Evolutionary conservation across 768 basidiomycete species (phyloP), one percentile per base, ranked within the genome.

Genomic region (Stropharia rugosoannulata): DNA sequence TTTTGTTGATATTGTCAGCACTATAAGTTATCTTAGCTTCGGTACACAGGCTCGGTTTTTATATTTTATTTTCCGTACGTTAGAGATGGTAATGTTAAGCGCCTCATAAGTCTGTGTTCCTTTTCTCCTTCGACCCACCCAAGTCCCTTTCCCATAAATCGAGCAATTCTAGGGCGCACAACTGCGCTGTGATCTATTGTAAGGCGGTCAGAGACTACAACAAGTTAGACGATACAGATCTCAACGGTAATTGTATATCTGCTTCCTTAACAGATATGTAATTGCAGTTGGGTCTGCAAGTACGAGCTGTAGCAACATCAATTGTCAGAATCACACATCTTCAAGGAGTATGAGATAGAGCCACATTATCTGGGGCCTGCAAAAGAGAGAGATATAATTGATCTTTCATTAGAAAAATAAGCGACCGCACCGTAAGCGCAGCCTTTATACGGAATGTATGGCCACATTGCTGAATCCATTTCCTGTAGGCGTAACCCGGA

Each of bases 121-220:
- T 29, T n/a, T 37, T 44, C 53, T n/a, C 53, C 53, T 54, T 54
- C 53, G 11, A 54, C 53, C 53, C 53, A 54, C 11, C 53, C 53
- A 5, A 54, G 40, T 13, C 42, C 37, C 12, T 45, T 32, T 15
- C 53, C 53, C 38, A 45, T 16, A 12, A 45, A 19, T 37, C 43
- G 35, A 41, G 40, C 40, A n/a, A 41, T 18, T 4, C 40, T 4
- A 15, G 53, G 44, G 18, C 53, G 27, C 13, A 45, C 16, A 4
- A 54, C 43, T 16, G 43, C 53, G 32, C 53, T 54, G 40, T 54
- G 53, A 32, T 27, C 53, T 54, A 25, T 15, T 6, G 18, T 5
- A 0, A 35, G 4, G 18, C 18, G 5, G 22, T 18, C 5, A 13
- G 22, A 4, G 40, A 41, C 5, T 41, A 22, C 22, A 4, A 1